Conservation (phyloP, 1,284 basidiomycete species). For the Papiliotrema laurentii region DNA sequence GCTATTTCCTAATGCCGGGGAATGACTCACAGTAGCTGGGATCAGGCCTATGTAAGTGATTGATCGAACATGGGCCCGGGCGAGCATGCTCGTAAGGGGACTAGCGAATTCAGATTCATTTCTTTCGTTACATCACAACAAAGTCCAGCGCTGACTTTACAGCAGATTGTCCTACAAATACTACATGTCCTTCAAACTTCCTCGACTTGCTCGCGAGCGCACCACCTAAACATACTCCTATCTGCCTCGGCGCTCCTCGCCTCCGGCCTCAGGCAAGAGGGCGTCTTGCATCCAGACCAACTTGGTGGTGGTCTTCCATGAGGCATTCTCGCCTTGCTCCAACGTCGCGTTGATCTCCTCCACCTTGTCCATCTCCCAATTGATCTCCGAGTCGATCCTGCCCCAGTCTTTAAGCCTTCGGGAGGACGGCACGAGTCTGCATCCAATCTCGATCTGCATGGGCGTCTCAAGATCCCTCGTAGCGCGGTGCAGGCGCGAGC, state of each 20-base stretch:
- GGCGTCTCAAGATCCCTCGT: too few relatives aligned
- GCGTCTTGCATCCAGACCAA: slow-evolving; percentile 1
- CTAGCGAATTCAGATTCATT: too few relatives aligned
- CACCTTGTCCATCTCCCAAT: slow-evolving; percentile 1
- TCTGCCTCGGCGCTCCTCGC: neutral
- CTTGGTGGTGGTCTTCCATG: neutral
- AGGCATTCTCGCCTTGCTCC: neutral
- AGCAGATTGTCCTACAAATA: too few relatives aligned
- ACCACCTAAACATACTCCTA: neutral
- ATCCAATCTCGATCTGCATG: neutral
- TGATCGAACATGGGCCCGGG: too few relatives aligned
- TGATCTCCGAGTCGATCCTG: neutral
- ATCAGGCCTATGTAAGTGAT: too few relatives aligned
- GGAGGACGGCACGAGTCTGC: neutral
- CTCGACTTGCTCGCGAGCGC: neutral
- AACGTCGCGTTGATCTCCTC: slow-evolving; percentile 1
- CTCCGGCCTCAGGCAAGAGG: neutral
- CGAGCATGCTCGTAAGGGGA: too few relatives aligned
- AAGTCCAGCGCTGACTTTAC: too few relatives aligned
- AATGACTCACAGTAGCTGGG: too few relatives aligned
- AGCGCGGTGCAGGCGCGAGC: neutral
- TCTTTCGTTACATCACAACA: too few relatives aligned
- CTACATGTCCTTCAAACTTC: neutral
- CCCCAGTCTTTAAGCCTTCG: neutral
- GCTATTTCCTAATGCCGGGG: too few relatives aligned